Evolutionary conservation across 106 monocot species (phyloP).

Genomic region (Acanthochlamys bracteata): DNA sequence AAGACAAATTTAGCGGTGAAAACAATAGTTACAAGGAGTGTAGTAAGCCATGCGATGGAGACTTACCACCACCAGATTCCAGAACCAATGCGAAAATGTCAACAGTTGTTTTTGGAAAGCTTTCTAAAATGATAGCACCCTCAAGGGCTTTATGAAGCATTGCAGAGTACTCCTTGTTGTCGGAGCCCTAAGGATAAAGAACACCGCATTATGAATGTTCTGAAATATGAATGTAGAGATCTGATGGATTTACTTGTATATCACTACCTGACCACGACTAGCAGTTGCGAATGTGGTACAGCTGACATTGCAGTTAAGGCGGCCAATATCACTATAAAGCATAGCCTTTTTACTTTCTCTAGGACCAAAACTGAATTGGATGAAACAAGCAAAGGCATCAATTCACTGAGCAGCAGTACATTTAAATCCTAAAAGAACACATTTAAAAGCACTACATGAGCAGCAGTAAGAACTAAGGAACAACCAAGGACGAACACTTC

Average conservation of each 20-base stretch:
- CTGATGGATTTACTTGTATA: no score
- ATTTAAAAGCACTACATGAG: no score
- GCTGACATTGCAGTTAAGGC: conserved; percentile 86
- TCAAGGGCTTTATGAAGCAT: conserved; percentile 95
- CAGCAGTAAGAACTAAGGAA: no score
- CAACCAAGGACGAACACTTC: no score
- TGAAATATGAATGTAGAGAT: no score
- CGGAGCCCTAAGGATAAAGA: conserved; percentile 51
- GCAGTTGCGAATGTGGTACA: conserved; percentile 76
- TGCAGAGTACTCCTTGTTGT: conserved; percentile 74
- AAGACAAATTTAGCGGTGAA: no score
- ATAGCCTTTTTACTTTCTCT: conserved; percentile 99
- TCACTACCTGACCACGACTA: conserved; percentile 71
- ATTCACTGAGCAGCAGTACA: not conserved
- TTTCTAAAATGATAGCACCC: conserved; percentile 74
- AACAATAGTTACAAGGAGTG: not conserved
- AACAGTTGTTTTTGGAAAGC: conserved; percentile 95
- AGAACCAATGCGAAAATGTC: conserved; percentile 94
- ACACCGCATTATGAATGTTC: no score
- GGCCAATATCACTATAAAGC: conserved; percentile 77
- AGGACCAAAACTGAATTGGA: conserved; percentile 69
- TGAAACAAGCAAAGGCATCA: not conserved
- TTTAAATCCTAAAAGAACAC: no score
- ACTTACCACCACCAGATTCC: conserved; percentile 96
- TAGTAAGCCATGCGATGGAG: not conserved